These are phyloP conservation scores for Paecilomyces niveus DNA, from an alignment of 2,329 filamentous ascomycete genomes.

Conservation along the genomic window DNA sequence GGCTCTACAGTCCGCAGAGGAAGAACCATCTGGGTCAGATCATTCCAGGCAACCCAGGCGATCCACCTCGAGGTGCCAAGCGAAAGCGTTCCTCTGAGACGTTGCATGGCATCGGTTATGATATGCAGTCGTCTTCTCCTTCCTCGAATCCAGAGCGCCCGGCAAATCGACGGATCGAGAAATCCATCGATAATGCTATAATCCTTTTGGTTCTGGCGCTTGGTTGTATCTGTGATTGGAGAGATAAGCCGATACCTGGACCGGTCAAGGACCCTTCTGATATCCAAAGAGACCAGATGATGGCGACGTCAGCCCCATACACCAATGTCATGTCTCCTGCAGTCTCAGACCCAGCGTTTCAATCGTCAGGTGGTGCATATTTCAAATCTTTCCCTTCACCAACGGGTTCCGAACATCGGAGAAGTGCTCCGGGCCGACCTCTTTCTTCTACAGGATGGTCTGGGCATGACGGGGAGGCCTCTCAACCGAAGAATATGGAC, in stretches of 20 bases:
- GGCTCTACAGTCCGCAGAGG: conserved; percentile 35
- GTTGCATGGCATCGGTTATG: conserved; percentile 16
- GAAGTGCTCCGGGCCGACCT: conserved; percentile 7
- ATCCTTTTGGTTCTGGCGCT: conserved; percentile 77
- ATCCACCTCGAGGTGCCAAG: conserved; percentile 24
- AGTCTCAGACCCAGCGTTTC: conserved; percentile 16
- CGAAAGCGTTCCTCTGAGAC: conserved; percentile 32
- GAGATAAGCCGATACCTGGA: conserved; percentile 42
- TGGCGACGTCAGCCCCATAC: conserved; percentile 11
- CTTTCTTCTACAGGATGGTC: conserved; percentile 5
- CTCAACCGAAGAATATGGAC: conserved; percentile 60
- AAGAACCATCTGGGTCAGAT: conserved; percentile 6
- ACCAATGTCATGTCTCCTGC: conserved; percentile 20
- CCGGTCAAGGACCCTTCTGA: conserved; percentile 41
- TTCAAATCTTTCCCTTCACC: conserved; percentile 13
- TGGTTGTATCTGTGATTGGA: conserved; percentile 67
- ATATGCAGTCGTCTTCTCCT: conserved; percentile 13
- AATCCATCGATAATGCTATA: conserved; percentile 72
- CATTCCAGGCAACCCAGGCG: conserved; percentile 10
- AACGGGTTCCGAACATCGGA: conserved; percentile 10
- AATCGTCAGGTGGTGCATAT: conserved; percentile 15
- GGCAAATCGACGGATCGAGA: conserved; percentile 26
- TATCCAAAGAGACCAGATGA: conserved; percentile 15
- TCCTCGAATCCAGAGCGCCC: conserved; percentile 7
- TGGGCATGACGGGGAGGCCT: conserved; percentile 13